These are phyloP conservation scores for Botrytis byssoidea DNA, from an alignment of 2,329 filamentous ascomycete genomes.

Conservation along the genomic window DNA sequence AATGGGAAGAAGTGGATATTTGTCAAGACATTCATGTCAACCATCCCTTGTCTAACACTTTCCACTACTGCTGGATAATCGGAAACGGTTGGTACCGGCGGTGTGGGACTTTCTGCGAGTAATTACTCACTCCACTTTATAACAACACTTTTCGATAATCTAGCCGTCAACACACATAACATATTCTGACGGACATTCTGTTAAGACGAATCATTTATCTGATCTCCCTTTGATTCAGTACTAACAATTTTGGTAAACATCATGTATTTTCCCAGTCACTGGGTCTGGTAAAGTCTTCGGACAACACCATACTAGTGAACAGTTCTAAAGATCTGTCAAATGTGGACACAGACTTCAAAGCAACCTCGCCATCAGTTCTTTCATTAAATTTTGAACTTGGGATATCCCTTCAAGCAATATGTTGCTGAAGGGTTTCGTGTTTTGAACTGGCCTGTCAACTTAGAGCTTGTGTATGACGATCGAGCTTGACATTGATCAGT, in stretches of 20 bases:
- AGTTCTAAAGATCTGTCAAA: not conserved
- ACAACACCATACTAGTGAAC: not conserved
- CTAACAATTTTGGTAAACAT: not conserved
- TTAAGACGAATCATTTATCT: not conserved
- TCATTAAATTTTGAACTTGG: not conserved
- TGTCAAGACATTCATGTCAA: not conserved
- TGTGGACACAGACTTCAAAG: constrained; percentile 5
- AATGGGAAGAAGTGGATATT: not conserved
- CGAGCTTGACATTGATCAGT: not conserved
- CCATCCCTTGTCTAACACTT: not conserved
- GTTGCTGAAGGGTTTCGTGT: not conserved
- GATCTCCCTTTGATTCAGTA: not conserved
- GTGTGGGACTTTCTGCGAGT: not conserved
- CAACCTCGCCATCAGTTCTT: not conserved
- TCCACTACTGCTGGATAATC: not conserved
- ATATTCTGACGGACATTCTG: not conserved
- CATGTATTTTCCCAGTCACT: not conserved
- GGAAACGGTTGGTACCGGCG: not conserved
- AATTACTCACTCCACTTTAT: not conserved
- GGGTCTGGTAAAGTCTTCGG: not conserved
- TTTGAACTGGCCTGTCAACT: not conserved
- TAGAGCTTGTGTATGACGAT: not conserved
- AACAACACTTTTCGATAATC: not conserved
- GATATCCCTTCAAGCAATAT: not conserved
- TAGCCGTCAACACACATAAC: not conserved